Percentiles rank a stretch among this genome's conserved stretches.
Conservation (phyloP, 805 yeast species). For the Myxozyma monticola region DNA sequence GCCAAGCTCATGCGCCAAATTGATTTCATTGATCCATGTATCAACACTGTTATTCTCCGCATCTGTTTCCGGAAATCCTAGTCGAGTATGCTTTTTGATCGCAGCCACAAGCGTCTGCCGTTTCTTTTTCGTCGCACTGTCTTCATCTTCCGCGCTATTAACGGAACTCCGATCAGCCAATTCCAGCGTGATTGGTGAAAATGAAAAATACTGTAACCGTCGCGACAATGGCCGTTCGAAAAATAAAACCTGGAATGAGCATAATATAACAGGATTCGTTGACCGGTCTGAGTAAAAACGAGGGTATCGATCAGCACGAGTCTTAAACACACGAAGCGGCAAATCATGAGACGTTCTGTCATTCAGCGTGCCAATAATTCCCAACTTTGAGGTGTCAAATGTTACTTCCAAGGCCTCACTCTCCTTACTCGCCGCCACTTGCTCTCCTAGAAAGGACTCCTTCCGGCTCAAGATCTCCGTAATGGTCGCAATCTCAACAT, state of each 20-base stretch:
- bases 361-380: constrained; percentile 23
- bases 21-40: constrained; percentile 39
- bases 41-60: constrained; percentile 15
- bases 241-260: constrained; percentile 43
- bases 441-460: background rate
- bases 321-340: constrained; percentile 6
- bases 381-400: constrained; percentile 17
- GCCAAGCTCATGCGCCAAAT: constrained; percentile 41
- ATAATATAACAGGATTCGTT: background rate
- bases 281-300: background rate
- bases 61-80: constrained; percentile 16
- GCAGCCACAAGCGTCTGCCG: constrained; percentile 27
- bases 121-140: constrained; percentile 22
- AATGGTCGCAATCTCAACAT: background rate
- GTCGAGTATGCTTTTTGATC: constrained; percentile 30
- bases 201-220: constrained; percentile 73
- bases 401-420: background rate
- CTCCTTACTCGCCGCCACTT: background rate
- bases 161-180: constrained; percentile 39
- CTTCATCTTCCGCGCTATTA: constrained; percentile 35
- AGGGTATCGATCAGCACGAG: background rate
- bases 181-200: constrained; percentile 69
- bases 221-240: constrained; percentile 71
- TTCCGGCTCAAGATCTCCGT: background rate
- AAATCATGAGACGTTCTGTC: background rate